Evolutionary conservation across 352 stramenopile species (phyloP).

Genomic region (Phytophthora pinifolia): DNA sequence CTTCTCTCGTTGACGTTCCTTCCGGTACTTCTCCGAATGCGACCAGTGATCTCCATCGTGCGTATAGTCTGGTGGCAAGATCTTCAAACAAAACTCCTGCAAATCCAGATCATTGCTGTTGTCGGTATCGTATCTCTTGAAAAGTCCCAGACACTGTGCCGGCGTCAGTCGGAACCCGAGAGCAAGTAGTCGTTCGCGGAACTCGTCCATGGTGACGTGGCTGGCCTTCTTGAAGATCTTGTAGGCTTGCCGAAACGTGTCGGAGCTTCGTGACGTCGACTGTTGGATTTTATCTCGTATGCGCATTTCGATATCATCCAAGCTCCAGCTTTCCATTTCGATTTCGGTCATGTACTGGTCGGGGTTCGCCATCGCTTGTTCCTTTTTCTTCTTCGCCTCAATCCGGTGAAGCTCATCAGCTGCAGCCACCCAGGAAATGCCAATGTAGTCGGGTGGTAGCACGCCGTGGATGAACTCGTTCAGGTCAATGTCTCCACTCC

Average conservation of each 20-base stretch:
- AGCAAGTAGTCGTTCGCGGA: slow-evolving; percentile 63
- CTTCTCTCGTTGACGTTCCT: slow-evolving; percentile 43
- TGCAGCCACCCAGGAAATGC: slow-evolving; percentile 71
- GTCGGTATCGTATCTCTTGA: slow-evolving; percentile 74
- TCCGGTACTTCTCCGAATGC: slow-evolving; percentile 59
- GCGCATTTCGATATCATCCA: slow-evolving; percentile 76
- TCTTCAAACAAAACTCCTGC: slow-evolving; percentile 79
- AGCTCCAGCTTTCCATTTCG: slow-evolving; percentile 73
- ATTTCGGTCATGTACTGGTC: slow-evolving; percentile 79
- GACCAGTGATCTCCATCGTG: slow-evolving; percentile 79
- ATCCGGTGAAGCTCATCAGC: slow-evolving; percentile 73
- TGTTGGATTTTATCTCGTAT: slow-evolving; percentile 86
- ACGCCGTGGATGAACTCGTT: slow-evolving; percentile 84
- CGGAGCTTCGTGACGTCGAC: slow-evolving; percentile 72
- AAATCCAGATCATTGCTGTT: slow-evolving; percentile 79
- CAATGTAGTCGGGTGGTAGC: slow-evolving; percentile 71
- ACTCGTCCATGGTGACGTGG: slow-evolving; percentile 73
- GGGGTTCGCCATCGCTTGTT: slow-evolving; percentile 39
- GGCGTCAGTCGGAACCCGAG: slow-evolving; percentile 72
- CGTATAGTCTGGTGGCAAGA: slow-evolving; percentile 80
- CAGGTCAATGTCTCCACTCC: slow-evolving; percentile 77
- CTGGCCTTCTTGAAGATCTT: slow-evolving; percentile 83
- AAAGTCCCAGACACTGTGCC: slow-evolving; percentile 63
- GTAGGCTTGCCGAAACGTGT: slow-evolving; percentile 79
- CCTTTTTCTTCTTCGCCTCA: slow-evolving; percentile 55